phyloP scores from a whole-genome alignment of 2,329 filamentous ascomycete species.

The Hypoxylon rubiginosum region DNA sequence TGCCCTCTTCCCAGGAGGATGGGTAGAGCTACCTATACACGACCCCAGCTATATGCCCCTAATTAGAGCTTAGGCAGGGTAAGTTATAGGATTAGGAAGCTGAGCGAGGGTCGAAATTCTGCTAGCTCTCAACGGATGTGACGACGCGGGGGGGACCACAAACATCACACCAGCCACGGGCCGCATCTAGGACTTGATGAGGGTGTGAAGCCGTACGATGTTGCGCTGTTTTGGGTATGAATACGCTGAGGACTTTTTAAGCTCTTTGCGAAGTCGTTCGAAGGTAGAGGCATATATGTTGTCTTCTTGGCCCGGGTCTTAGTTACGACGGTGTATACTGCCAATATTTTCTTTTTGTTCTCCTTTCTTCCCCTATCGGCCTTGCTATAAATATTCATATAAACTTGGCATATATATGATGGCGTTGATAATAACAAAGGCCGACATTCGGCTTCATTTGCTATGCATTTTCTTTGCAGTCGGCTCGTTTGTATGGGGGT shows the following conservation, averaged over 20 bases:
- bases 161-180: slow-evolving; percentile 22
- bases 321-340: too few relatives aligned
- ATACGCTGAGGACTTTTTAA: slow-evolving; percentile 13
- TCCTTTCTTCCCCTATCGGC: background rate
- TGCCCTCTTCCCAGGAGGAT: slow-evolving; percentile 15
- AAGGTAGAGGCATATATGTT: slow-evolving; percentile 1
- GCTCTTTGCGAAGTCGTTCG: background rate
- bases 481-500: slow-evolving; percentile 71
- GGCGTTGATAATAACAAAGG: slow-evolving; percentile 51
- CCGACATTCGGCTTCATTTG: slow-evolving; percentile 58
- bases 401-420: slow-evolving; percentile 20
- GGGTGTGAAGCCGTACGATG: slow-evolving; percentile 23
- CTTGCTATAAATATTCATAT: background rate
- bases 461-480: slow-evolving; percentile 67
- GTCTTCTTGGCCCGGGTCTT: background rate
- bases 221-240: slow-evolving; percentile 17
- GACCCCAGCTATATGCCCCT: slow-evolving; percentile 2
- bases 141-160: slow-evolving; percentile 8
- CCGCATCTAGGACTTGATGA: slow-evolving; percentile 4
- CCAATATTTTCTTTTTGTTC: background rate
- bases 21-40: slow-evolving; percentile 13
- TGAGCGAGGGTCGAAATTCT: slow-evolving; percentile 6
- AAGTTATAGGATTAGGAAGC: slow-evolving; percentile 29
- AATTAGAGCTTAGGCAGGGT: background rate
- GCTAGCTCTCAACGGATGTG: slow-evolving; percentile 14